These are phyloP conservation scores for Basipetospora sp. DNA, from an alignment of 2,329 filamentous ascomycete genomes.

Conservation along the genomic window DNA sequence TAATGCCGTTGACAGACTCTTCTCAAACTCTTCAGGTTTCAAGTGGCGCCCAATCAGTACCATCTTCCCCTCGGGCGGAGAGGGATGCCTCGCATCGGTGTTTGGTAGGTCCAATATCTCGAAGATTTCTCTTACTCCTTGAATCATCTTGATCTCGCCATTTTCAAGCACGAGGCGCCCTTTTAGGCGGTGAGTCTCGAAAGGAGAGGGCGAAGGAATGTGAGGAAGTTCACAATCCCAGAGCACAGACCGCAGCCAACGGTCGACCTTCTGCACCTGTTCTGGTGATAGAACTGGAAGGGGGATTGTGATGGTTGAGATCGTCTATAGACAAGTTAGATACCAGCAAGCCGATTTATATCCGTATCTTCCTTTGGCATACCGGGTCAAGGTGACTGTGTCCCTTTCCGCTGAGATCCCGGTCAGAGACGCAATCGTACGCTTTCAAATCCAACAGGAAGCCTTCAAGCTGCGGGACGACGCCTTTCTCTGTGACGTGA, in stretches of 20 bases:
- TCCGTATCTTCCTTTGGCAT: too few species aligned
- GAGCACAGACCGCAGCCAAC: conserved; percentile 67
- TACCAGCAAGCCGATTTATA: too few species aligned
- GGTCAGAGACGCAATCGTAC: conserved; percentile 65
- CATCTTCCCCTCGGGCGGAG: conserved; percentile 35
- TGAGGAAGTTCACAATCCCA: conserved; percentile 60
- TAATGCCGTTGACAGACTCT: conserved; percentile 22
- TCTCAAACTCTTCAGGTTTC: conserved; percentile 33
- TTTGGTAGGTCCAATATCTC: conserved; percentile 59
- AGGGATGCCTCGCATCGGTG: conserved; percentile 12
- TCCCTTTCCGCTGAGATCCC: conserved; percentile 60
- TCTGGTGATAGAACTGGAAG: conserved; percentile 43
- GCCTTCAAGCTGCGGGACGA: conserved; percentile 69
- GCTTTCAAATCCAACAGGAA: conserved; percentile 81
- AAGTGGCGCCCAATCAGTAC: conserved; percentile 49
- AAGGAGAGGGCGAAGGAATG: conserved; percentile 23
- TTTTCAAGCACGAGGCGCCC: conserved; percentile 54
- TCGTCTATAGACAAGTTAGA: conserved; percentile 39
- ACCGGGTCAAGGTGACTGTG: conserved; percentile 86
- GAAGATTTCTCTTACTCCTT: conserved; percentile 86
- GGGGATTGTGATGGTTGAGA: conserved; percentile 65
- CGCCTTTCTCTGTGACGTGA: conserved; percentile 64
- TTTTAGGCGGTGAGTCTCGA: conserved; percentile 82
- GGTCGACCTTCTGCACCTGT: conserved; percentile 53
- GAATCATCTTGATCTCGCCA: conserved; percentile 60